phyloP scores from a whole-genome alignment of 192 early-diverging fungal genomes.

The Dissophora globulifera region DNA sequence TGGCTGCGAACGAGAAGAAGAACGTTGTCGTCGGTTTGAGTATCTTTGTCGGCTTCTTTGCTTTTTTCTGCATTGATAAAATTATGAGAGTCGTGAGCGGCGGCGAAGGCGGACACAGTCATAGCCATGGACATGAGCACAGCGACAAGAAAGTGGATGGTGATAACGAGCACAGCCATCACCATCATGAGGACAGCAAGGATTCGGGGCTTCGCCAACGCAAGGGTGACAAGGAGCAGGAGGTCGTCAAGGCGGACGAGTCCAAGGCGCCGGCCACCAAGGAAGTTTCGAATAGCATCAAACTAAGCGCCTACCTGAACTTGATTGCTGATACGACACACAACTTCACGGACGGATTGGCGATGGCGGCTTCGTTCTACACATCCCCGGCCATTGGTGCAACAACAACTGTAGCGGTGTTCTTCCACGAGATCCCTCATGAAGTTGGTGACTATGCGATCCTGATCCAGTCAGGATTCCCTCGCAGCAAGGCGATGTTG shows the following conservation, averaged over 20 bases:
- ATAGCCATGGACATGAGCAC: conserved; percentile 65
- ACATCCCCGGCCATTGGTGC: conserved; percentile 84
- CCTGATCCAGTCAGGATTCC: conserved; percentile 83
- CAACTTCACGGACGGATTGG: conserved; percentile 88
- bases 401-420: conserved; percentile 85
- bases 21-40: conserved; percentile 77
- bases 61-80: conserved; percentile 87
- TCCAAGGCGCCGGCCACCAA: conserved; percentile 25
- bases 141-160: conserved; percentile 42
- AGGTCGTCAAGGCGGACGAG: conserved; percentile 56
- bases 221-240: conserved; percentile 19
- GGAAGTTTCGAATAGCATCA: conserved; percentile 61
- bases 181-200: conserved; percentile 42
- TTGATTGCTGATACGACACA: conserved; percentile 86
- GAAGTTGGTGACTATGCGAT: conserved; percentile 92
- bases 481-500: conserved; percentile 75
- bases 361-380: conserved; percentile 87
- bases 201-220: conserved; percentile 33
- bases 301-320: conserved; percentile 81
- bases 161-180: conserved; percentile 45
- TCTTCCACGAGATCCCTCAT: conserved; percentile 92
- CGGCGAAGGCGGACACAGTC: conserved; percentile 68
- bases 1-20: conserved; percentile 57
- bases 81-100: conserved; percentile 81
- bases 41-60: conserved; percentile 79